These are phyloP conservation scores for Trichophyton rubrum DNA, from an alignment of 2,329 filamentous ascomycete genomes.

Conservation along the genomic window DNA sequence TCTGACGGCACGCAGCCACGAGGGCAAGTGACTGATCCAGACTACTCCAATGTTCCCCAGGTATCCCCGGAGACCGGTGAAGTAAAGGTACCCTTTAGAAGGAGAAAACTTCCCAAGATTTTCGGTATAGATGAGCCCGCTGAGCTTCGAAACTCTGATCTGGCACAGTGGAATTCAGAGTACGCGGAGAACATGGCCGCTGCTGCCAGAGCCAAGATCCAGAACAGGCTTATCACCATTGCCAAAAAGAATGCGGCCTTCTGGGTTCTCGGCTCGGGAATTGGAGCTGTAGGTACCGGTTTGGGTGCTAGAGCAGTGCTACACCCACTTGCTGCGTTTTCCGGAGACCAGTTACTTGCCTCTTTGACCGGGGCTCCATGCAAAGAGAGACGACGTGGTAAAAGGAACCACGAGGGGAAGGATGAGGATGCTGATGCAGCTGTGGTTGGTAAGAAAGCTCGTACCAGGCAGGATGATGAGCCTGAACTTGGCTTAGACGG, in stretches of 20 bases:
- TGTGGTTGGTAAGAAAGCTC: constrained; percentile 26
- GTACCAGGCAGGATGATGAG: constrained; percentile 22
- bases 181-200: constrained; percentile 50
- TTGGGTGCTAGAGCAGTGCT: constrained; percentile 30
- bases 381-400: constrained; percentile 12
- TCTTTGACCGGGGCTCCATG: constrained; percentile 31
- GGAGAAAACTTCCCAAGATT: constrained; percentile 25
- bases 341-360: constrained; percentile 43
- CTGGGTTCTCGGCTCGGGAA: constrained; percentile 47
- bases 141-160: constrained; percentile 44
- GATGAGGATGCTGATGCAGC: constrained; percentile 16
- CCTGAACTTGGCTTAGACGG: constrained; percentile 25
- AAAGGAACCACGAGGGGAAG: constrained; percentile 18
- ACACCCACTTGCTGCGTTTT: constrained; percentile 47
- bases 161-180: constrained; percentile 45
- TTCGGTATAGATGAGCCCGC: constrained; percentile 39
- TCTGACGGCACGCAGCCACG: constrained; percentile 8
- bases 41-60: constrained; percentile 11
- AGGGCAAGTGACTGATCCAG: constrained; percentile 11
- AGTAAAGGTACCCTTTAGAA: constrained; percentile 19
- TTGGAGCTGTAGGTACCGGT: constrained; percentile 42
- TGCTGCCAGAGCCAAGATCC: constrained; percentile 33
- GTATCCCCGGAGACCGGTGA: constrained; percentile 11
- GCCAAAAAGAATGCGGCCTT: constrained; percentile 52
- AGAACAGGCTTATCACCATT: constrained; percentile 30